Evolutionary conservation across 306 rosid species (phyloP), one percentile per base, ranked within the genome.

Genomic region (Ceratonia siliqua): DNA sequence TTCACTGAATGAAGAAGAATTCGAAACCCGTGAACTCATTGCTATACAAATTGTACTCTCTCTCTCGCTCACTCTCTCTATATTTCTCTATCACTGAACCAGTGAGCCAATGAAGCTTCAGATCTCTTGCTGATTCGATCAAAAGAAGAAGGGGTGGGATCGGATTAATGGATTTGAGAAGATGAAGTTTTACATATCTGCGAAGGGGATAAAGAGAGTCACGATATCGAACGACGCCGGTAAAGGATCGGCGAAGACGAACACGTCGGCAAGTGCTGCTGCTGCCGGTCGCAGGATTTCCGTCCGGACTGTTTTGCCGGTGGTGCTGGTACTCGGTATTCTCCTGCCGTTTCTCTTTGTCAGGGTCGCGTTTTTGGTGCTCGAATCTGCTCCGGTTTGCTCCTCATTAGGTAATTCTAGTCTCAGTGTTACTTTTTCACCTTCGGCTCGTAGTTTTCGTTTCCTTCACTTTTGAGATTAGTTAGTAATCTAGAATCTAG

Each of bases 151-250:
- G 20, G 1, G 48, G 49, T 49, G 72, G 55, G 36, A 21, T 52
- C 32, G 33, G 74, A 78, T 81, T 63, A 21, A 80, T 70, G 85
- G 88, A 77, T 64, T n/a, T 70, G 56, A 41, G 79, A 79, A 61
- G 64, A 90, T 93, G 98, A 93, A 91, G 90, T 89, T 87, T 62
- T 93, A 89, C 68, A 91, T 91, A 76, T 93, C 96, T 6, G 54
- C 97, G 9, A 87, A 82, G 70, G 96, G 96, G 49, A 87, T 89
- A 56, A 93, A 89, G 85, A 74, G 88, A 62, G 77, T 87, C 13
- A 84, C 93, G 1, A 87, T 91, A 69, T 81, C 97, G 0, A 86
- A 82, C 82, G 52, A 86, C 28, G 70, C 85, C 57, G 86, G 84
- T 0, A 87, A 90, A 35, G 85, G 65, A 38, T 68, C 81, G 4